phyloP scores from a whole-genome alignment of 331 rosid genomes.

The Prunus yedoensis region DNA sequence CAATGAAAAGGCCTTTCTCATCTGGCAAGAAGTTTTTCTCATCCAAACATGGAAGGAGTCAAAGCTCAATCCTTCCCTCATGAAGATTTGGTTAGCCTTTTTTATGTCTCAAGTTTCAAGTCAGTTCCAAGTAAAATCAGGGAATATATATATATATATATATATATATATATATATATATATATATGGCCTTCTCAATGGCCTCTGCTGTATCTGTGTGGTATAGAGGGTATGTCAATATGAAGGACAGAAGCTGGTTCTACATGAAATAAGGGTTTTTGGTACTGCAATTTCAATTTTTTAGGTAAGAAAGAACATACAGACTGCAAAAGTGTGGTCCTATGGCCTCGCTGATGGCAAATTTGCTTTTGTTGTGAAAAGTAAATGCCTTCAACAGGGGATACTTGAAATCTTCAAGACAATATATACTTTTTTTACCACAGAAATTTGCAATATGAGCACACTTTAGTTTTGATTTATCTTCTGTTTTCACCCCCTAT shows the following conservation, averaged over 20 bases:
- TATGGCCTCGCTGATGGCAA: not conserved
- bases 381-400: not conserved
- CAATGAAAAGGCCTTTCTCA: slow-evolving; percentile 46
- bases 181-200: not conserved
- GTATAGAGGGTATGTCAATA: not conserved
- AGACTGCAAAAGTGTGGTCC: slow-evolving; percentile 12
- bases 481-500: not conserved
- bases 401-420: not conserved
- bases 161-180: too few species aligned
- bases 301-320: not conserved
- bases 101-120: not conserved
- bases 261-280: not conserved
- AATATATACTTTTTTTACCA: not conserved
- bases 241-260: not conserved
- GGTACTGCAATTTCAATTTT: not conserved
- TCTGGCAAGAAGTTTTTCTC: slow-evolving; percentile 24
- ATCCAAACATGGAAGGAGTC: slow-evolving; percentile 43
- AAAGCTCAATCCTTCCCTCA: slow-evolving; percentile 47
- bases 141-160: not conserved
- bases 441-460: slow-evolving; percentile 4
- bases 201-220: not conserved
- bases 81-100: slow-evolving; percentile 18
- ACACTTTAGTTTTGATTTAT: not conserved
- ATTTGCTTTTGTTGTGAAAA: not conserved
- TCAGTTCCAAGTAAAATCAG: not conserved